Percentiles rank a stretch among this genome's conserved stretches.
These are phyloP conservation scores for Chimonanthus salicifolius DNA, from an alignment of 164 flowering plant species.

Conservation along the genomic window DNA sequence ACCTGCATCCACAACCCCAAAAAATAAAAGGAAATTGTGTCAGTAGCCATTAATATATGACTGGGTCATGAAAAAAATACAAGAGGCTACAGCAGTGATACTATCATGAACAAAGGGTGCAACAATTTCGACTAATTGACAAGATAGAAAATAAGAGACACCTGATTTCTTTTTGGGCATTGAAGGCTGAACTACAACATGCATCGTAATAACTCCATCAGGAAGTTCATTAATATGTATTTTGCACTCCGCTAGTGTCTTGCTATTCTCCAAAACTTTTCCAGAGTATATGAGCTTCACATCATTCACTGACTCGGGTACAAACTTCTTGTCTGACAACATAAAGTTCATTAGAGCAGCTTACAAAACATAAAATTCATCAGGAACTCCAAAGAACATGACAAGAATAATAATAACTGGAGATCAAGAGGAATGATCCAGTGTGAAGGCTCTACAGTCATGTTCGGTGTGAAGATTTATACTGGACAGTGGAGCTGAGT, in stretches of 20 bases:
- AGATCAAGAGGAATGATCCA: background rate
- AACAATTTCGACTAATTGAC: too few species aligned
- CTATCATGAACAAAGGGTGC: too few species aligned
- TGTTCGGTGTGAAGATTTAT: background rate
- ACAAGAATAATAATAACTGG: background rate
- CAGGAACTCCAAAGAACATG: background rate
- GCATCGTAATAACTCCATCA: constrained; percentile 52
- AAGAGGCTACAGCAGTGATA: too few species aligned
- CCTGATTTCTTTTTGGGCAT: constrained; percentile 23
- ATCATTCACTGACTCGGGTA: constrained; percentile 43
- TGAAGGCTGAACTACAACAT: constrained; percentile 48
- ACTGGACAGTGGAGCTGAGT: background rate
- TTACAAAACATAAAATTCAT: background rate
- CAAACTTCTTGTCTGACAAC: constrained; percentile 32
- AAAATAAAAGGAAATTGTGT: background rate
- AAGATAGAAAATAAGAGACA: constrained; percentile 6
- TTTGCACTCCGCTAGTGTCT: constrained; percentile 55
- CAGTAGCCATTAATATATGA: background rate
- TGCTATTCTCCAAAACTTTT: constrained; percentile 54
- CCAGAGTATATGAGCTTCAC: constrained; percentile 56
- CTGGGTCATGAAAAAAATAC: too few species aligned
- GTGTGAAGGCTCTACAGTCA: background rate
- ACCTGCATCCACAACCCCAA: background rate
- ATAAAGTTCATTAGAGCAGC: background rate
- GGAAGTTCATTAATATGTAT: constrained; percentile 36